phyloP scores from a whole-genome alignment of 805 yeast species.

The Yarrowia hollandica region DNA sequence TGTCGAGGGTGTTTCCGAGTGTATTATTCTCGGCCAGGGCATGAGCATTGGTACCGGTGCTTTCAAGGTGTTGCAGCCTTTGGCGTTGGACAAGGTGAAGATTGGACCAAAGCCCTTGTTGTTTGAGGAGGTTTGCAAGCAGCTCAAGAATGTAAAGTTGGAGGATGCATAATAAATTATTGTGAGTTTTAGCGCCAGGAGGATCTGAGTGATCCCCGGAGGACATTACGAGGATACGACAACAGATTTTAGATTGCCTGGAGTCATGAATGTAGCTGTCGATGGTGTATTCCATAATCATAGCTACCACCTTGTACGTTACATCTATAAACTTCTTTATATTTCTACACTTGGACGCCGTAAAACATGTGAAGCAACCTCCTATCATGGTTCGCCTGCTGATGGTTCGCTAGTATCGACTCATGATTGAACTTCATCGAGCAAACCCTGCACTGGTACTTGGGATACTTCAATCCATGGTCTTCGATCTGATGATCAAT shows the following conservation, averaged over 20 bases:
- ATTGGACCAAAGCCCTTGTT: slow-evolving; percentile 47
- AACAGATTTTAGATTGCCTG: too few relatives aligned
- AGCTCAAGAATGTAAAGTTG: slow-evolving; percentile 1
- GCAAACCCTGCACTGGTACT: background rate
- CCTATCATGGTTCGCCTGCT: background rate
- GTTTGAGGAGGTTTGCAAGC: slow-evolving; percentile 45
- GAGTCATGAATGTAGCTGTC: too few relatives aligned
- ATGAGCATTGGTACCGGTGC: slow-evolving; percentile 98
- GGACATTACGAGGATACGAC: too few relatives aligned
- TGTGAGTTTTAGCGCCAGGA: too few relatives aligned
- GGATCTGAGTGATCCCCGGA: too few relatives aligned
- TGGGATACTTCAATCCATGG: background rate
- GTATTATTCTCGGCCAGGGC: slow-evolving; percentile 96
- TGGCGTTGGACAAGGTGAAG: slow-evolving; percentile 32
- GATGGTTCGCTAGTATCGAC: background rate
- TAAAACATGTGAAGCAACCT: too few relatives aligned
- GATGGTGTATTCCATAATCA: too few relatives aligned
- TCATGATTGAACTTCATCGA: background rate
- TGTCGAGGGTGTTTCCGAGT: slow-evolving; percentile 96
- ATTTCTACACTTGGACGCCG: too few relatives aligned
- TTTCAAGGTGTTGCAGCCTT: slow-evolving; percentile 61
- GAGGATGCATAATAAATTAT: background rate
- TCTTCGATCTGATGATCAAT: background rate
- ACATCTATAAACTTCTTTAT: too few relatives aligned
- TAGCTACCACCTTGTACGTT: too few relatives aligned